phyloP scores from a whole-genome alignment of 2,329 filamentous ascomycete genomes.

The Pseudocercospora vitis region DNA sequence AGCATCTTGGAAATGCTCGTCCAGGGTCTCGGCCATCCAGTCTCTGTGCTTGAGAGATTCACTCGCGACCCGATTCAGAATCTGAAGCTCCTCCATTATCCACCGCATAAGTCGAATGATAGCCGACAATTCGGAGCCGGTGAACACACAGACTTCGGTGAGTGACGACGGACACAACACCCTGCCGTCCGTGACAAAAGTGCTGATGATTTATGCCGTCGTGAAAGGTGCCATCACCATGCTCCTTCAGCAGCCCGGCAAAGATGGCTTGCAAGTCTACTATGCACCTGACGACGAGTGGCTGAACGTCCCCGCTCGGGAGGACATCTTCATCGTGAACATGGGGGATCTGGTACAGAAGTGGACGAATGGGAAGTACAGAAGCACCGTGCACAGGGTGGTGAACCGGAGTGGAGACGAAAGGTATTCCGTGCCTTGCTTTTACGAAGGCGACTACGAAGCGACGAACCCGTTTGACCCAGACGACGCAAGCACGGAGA shows the following conservation, averaged over 20 bases:
- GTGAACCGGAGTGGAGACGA: slow-evolving; percentile 44
- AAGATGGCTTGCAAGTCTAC: slow-evolving; percentile 45
- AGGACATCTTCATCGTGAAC: slow-evolving; percentile 50
- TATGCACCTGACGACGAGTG: slow-evolving; percentile 42
- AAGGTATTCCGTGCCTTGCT: slow-evolving; percentile 50
- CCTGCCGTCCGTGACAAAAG: slow-evolving; percentile 29
- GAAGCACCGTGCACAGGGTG: slow-evolving; percentile 48
- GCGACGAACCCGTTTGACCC: slow-evolving; percentile 28
- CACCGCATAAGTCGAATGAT: slow-evolving; percentile 23
- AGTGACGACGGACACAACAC: too few relatives aligned
- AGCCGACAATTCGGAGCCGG: slow-evolving; percentile 28
- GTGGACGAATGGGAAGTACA: slow-evolving; percentile 48
- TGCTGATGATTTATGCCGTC: too few relatives aligned
- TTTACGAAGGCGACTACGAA: slow-evolving; percentile 39
- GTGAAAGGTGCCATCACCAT: slow-evolving; percentile 50
- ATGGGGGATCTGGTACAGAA: slow-evolving; percentile 53
- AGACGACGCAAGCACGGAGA: slow-evolving; percentile 18
- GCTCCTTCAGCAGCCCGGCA: slow-evolving; percentile 47
- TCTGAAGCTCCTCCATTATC: slow-evolving; percentile 33
- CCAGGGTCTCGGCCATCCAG: slow-evolving; percentile 26
- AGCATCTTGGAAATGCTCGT: slow-evolving; percentile 27
- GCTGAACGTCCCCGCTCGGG: slow-evolving; percentile 47
- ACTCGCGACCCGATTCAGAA: slow-evolving; percentile 30
- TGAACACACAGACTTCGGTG: slow-evolving; percentile 24
- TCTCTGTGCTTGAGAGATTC: slow-evolving; percentile 28